These are phyloP conservation scores for Suhomyces faveliae DNA, from an alignment of 805 yeast species.

Conservation along the genomic window DNA sequence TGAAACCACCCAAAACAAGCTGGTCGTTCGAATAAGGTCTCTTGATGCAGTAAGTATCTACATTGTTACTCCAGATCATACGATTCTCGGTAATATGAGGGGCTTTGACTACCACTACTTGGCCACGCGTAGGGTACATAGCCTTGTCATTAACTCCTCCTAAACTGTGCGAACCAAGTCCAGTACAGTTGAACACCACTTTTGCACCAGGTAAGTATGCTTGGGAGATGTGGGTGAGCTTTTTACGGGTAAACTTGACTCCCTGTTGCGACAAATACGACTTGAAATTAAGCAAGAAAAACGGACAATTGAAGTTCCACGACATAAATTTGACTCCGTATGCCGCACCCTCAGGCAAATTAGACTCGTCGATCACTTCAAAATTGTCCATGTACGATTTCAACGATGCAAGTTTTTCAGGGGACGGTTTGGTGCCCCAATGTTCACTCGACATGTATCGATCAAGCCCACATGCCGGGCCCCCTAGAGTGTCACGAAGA, in stretches of 20 bases:
- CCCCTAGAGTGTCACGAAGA: slow-evolving; percentile 50
- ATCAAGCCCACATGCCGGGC: slow-evolving; percentile 53
- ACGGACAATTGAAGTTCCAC: slow-evolving; percentile 74
- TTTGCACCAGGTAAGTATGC: slow-evolving; percentile 44
- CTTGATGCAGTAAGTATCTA: slow-evolving; percentile 68
- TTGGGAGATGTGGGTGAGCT: slow-evolving; percentile 53
- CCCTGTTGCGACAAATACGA: slow-evolving; percentile 46
- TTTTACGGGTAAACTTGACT: slow-evolving; percentile 48
- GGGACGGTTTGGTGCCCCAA: slow-evolving; percentile 52
- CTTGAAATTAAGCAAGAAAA: slow-evolving; percentile 50
- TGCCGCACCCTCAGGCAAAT: slow-evolving; percentile 49
- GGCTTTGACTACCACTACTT: slow-evolving; percentile 69
- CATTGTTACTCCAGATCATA: slow-evolving; percentile 59
- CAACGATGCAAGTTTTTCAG: slow-evolving; percentile 47
- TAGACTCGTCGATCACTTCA: slow-evolving; percentile 24
- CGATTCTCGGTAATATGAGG: slow-evolving; percentile 63
- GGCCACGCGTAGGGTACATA: slow-evolving; percentile 77
- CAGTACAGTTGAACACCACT: slow-evolving; percentile 73
- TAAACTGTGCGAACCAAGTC: slow-evolving; percentile 61
- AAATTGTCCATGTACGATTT: slow-evolving; percentile 50
- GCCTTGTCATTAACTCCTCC: slow-evolving; percentile 64
- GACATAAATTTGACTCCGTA: slow-evolving; percentile 58
- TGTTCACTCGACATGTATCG: slow-evolving; percentile 55
- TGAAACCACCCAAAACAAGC: slow-evolving; percentile 71
- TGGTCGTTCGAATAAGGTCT: slow-evolving; percentile 66